Percentiles rank a stretch among this genome's conserved stretches.
phyloP scores from a whole-genome alignment of 2,329 filamentous ascomycete genomes.

The Emericellopsis atlantica region DNA sequence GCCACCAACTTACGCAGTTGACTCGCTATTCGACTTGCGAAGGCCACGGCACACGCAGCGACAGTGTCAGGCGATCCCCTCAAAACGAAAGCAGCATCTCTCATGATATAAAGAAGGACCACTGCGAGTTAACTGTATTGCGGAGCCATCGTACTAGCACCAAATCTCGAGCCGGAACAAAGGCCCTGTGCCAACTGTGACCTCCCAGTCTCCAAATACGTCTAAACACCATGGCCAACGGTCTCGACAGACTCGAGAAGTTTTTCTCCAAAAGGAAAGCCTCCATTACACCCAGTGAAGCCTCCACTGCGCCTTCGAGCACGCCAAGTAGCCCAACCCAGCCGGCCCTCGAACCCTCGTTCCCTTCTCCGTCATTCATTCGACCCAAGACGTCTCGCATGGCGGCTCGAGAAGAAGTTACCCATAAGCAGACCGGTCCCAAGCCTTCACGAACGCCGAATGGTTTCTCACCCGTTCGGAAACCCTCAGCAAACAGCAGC shows the following conservation, averaged over 20 bases:
- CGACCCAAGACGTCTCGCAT: conserved; percentile 41
- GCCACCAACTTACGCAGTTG: too few relatives aligned
- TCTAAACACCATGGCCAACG: conserved; percentile 26
- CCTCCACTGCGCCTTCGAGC: conserved; percentile 5
- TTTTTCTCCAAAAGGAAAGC: conserved; percentile 34
- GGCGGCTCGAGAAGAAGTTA: conserved; percentile 39
- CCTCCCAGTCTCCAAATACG: too few relatives aligned
- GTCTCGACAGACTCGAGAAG: conserved; percentile 36
- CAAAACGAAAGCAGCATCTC: too few relatives aligned
- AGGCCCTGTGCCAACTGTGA: too few relatives aligned
- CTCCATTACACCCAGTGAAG: conserved; percentile 5
- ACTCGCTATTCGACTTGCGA: too few relatives aligned
- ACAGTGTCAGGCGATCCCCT: too few relatives aligned
- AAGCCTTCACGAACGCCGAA: neutral
- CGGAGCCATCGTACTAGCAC: too few relatives aligned
- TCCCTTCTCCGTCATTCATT: conserved; percentile 42
- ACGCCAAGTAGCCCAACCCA: conserved; percentile 9
- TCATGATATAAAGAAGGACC: too few relatives aligned
- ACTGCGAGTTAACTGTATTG: too few relatives aligned
- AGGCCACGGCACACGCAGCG: too few relatives aligned
- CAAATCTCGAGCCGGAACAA: too few relatives aligned
- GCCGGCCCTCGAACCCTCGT: conserved; percentile 20
- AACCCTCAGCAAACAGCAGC: neutral
- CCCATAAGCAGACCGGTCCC: conserved; percentile 12
- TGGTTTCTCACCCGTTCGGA: neutral